Base-by-base conservation (phyloP, 106 monocot species). In the Phalaenopsis equestris region DNA sequence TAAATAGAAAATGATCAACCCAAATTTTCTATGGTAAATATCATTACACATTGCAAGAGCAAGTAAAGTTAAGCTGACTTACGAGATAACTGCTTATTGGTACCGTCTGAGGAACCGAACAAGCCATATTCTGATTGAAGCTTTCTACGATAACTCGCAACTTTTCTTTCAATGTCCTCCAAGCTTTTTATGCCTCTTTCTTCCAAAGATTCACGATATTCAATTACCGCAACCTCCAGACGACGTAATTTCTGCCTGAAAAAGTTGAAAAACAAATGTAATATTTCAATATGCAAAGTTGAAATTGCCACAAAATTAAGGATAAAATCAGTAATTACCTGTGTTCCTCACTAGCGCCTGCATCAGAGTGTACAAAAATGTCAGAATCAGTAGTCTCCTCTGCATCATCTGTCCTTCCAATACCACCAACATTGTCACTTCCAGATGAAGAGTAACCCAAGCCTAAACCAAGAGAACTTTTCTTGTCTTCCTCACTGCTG, bases 191-290 rank as follows among this genome's bases (percentile, higher is more conserved):
- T 72, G 68, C 98, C 93, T 82, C 79, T 75, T 79, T 94, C 98
- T 83, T 99, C 95, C 61, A 99, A 92, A 76, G 91, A 89, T 82
- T 93, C 99, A 73, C 93, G 91, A 21, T 95, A 99, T 75, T 99
- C 95, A 86, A 99, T 87, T 41, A 99, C 99, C 84, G 93, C 91
- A 82, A 99, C 90, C 80, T 99, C 99, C 80, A 99, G 72, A 46
- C 93, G 94, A 67, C 99, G 91, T 49, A 99, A 56, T 85, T 93
- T 99, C 72, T 99, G 91, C 72, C 99, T 98, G 90, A 70, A 82
- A 4, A 56, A 15, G 39, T 4, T 3, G 12, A 30, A 83, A 65
- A 37, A 80, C 16, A 37, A 67, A 75, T 2, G 14, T 38, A 55
- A 18, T 67, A 64, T 21, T 42, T 52, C 8, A 39, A 16, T 72